Evolutionary conservation across 2,329 filamentous ascomycete species (phyloP).

Genomic region (Pestalotiopsis sp.): DNA sequence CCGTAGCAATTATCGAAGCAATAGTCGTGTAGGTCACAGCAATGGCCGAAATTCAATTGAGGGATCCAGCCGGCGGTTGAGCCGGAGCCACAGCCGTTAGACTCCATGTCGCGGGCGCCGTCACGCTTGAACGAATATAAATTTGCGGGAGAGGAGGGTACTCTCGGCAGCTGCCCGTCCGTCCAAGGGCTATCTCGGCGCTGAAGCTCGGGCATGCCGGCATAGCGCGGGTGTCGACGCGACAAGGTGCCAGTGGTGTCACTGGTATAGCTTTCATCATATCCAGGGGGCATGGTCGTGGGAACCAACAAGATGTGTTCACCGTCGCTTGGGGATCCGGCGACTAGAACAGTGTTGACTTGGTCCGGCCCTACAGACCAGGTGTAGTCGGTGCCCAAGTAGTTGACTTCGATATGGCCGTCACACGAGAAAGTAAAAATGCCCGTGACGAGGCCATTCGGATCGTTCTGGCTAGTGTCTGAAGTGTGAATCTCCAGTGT

Average conservation of each 20-base stretch:
- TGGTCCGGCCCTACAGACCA: background rate
- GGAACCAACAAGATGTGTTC: background rate
- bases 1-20: constrained; percentile 10
- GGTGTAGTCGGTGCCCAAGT: background rate
- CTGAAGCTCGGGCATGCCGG: background rate
- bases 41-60: constrained; percentile 8
- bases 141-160: background rate
- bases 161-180: background rate
- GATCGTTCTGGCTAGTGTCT: background rate
- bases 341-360: background rate
- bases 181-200: constrained; percentile 1
- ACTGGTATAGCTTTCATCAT: background rate
- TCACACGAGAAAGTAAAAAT: constrained; percentile 11
- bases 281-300: background rate
- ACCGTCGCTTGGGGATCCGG: background rate
- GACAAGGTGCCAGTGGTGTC: background rate
- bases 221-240: background rate
- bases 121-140: background rate
- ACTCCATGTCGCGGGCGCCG: background rate
- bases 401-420: background rate
- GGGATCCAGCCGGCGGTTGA: constrained; percentile 6
- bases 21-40: constrained; percentile 11
- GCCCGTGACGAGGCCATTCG: constrained; percentile 5
- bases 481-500: constrained; percentile 6
- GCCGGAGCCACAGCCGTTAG: constrained; percentile 10